Base-by-base conservation (phyloP, 2,329 filamentous ascomycete species). In the Colletotrichum agaves region DNA sequence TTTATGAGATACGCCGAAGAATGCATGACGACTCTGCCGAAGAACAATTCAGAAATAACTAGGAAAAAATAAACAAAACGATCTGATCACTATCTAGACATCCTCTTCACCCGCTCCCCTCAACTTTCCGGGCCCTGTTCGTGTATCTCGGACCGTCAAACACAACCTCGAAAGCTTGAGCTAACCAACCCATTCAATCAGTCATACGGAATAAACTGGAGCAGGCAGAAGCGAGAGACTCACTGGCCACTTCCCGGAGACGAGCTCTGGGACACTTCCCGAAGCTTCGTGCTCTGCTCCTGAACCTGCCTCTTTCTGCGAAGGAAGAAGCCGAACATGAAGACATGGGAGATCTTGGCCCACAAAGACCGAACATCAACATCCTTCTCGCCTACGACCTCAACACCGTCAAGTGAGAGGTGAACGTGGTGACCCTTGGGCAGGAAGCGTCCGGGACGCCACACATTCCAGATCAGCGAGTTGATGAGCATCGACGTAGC, bases 401-500 rank as follows among this genome's bases (percentile, higher is more conserved):
- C 63, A 5, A 31, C 41, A 1, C 85, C 84, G 73, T 88, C 85
- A 53, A 73, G 74, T 0, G 79, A 78, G 3, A 89, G 78, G 72
- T 87, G 87, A 2, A 84, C 78, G 62, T 81, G 84, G 50, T 81
- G 80, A 62, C 78, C 81, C 66, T 76, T 71, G 0, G 87, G 87
- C 17, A 89, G 74, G 71, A 79, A 86, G 21, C 77, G 78, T 23
- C 85, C 79, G 13, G 86, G 85, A 69, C 88, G 83, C 4, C 82
- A 76, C 2, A 79, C 44, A 67, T 87, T 88, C 75, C 85, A 79
- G 69, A 88, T 70, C 13, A 79, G 74, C 10, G 79, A 78, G 72
- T 88, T 88, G 55, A 72, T 37, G 0, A 87, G 71, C 86, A 88
- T 88, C 5, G 87, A 73, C 0, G 73, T 70, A 0, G 81, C 83